Base-by-base conservation (phyloP, 2,329 filamentous ascomycete species). In the Thermothelomyces thermophilus region DNA sequence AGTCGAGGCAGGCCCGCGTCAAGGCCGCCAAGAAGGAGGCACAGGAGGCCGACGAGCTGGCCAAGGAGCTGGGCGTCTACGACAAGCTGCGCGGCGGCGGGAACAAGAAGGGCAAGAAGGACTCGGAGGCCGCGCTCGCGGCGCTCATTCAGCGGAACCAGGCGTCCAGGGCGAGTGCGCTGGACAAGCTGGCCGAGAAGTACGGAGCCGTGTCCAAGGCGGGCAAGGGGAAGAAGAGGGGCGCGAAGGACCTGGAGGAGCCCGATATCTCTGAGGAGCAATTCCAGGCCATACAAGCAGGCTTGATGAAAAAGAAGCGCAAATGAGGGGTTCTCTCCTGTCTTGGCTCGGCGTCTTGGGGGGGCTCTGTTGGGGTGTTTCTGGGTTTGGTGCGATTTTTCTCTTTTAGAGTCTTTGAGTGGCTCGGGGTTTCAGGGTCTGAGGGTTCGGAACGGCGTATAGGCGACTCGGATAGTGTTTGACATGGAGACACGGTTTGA, bases 111-210 rank as follows among this genome's bases (percentile, higher is more conserved):
- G 53, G 35, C 14, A 65, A 63, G 57, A 63, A 63, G 51, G 57
- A 58, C 5, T 73, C 75, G 0, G 77, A 80, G 59, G 71, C 74
- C 28, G 71, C 67, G 17, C 71, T 95, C 34, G 81, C 83, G n/a
- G 86, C 86, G 1, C 65, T 94, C 61, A 95, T 95, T 54, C 77
- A 79, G 63, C 75, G 79, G 61, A 79, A 84, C 41, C 86, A 93
- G 64, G 74, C 84, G 58, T 75, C 76, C 36, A 73, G 86, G 30
- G 73, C 69, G 24, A 73, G 71, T 33, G 89, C 94, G 64, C 70
- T 95, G 20, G 86, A 87, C 54, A 72, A 78, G 43, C 68, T 95
- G 43, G 87, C 87, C 51, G 86, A 83, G 42, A 94, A 91, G 69
- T 94, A 94, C 64, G 70, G 73, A 13, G 55, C 50, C 5, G 49